These are phyloP conservation scores for Yamadazyma spencermartinsiae DNA, from an alignment of 1,139 yeast genomes.

Conservation along the genomic window DNA sequence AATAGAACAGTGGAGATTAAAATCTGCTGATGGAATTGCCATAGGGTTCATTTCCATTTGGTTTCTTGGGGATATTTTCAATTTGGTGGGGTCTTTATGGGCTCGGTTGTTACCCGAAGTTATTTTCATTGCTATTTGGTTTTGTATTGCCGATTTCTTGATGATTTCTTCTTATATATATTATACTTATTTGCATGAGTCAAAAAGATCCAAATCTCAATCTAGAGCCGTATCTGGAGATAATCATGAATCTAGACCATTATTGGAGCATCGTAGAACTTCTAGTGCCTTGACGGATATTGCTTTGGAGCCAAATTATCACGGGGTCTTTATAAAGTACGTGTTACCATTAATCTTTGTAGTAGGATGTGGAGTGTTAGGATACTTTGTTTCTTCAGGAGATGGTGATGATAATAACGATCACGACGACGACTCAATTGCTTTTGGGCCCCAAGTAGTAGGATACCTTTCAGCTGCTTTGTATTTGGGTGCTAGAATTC, in stretches of 20 bases:
- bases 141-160: constrained; percentile 65
- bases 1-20: constrained; percentile 77
- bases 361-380: constrained; percentile 64
- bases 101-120: constrained; percentile 73
- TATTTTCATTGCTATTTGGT: constrained; percentile 70
- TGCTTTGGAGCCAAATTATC: constrained; percentile 43
- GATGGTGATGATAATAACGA: constrained; percentile 14
- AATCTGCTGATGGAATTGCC: constrained; percentile 79
- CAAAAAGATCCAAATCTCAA: constrained; percentile 20
- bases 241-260: constrained; percentile 17
- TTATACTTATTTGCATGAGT: constrained; percentile 46
- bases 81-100: constrained; percentile 69
- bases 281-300: constrained; percentile 47
- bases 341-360: constrained; percentile 65
- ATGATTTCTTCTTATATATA: constrained; percentile 64
- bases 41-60: constrained; percentile 68
- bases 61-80: constrained; percentile 73
- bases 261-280: constrained; percentile 35
- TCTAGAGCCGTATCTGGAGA: not conserved
- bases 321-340: constrained; percentile 51
- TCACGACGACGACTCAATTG: constrained; percentile 21
- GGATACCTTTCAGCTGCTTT: constrained; percentile 73
- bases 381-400: constrained; percentile 51
- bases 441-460: constrained; percentile 64
- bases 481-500: constrained; percentile 76